Evolutionary conservation across 1,284 basidiomycete genomes (phyloP), one percentile per base, ranked within the genome.

Genomic region (Singerocomus inundabilis): DNA sequence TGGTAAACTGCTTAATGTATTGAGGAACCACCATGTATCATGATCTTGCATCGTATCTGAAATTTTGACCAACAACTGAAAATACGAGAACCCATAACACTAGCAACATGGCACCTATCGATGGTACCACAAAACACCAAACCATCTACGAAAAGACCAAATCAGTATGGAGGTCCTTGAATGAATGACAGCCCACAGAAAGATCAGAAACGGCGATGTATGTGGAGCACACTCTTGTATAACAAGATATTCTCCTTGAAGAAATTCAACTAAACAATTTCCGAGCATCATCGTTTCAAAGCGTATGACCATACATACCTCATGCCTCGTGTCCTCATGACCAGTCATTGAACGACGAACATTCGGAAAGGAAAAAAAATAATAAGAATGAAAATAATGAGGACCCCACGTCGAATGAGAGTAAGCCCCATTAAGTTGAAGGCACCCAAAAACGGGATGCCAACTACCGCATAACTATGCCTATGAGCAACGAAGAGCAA

Each of bases 371-470:
- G 44, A 16, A 60, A 26, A 53, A 66, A 71, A 72, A 49, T 43
- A 40, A 36, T 26, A 72, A 77, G 78, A 82, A 82, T 79, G 77
- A 68, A 25, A 53, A 58, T 55, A 49, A 2, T 21, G 21, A 21
- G 21, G 21, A 21, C 21, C 62, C 62, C 66, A 70, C 76, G 80
- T 77, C 81, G 79, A 74, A 72, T 69, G 79, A 86, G 84, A 89
- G 85, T 89, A 84, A 90, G 87, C 87, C 87, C 88, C 87, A 88
- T 90, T 89, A 79, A 76, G 87, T 88, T 88, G 75, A 79, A 70
- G 74, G 77, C 69, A 38, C 43, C 57, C 50, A 18, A 52, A 34
- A 48, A 38, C 57, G 51, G 52, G 56, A 61, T 54, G 69, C 73
- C 73, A 57, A 78, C 83, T 83, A 88, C 83, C 87, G 86, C 81